phyloP scores from a whole-genome alignment of 208 protist species.

The Tritrichomonas foetus region DNA sequence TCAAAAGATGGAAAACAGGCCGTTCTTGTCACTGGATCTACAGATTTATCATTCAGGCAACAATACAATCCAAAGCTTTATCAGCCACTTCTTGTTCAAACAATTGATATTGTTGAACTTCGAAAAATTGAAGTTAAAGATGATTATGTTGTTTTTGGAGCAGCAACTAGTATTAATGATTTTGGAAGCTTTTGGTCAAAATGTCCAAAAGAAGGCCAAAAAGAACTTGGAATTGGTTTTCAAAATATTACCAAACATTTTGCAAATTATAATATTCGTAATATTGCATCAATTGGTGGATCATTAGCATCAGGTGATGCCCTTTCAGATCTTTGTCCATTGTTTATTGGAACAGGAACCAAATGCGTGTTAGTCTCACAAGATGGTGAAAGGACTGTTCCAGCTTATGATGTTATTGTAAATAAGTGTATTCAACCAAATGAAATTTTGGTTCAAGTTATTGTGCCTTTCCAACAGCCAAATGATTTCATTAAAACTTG shows the following conservation, averaged over 20 bases:
- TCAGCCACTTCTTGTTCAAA: not conserved
- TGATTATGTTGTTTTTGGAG: not conserved
- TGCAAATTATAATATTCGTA: conserved; percentile 10
- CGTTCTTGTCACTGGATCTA: not conserved
- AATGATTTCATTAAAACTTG: not conserved
- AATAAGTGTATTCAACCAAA: not conserved
- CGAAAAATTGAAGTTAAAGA: not conserved
- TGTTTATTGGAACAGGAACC: not conserved
- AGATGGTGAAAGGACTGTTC: not conserved
- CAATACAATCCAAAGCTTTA: not conserved
- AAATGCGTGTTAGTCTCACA: not conserved
- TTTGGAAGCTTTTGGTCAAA: not conserved
- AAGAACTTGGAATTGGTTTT: not conserved
- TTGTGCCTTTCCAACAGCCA: not conserved
- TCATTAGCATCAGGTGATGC: not conserved
- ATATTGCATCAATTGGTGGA: not conserved
- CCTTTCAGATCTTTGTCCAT: not conserved
- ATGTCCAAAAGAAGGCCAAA: not conserved
- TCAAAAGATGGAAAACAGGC: not conserved
- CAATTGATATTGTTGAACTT: not conserved
- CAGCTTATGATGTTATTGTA: not conserved
- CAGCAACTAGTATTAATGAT: not conserved
- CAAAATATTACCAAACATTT: not conserved
- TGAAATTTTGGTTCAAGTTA: not conserved
- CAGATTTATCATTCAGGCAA: not conserved